These are phyloP conservation scores for Tuctoria greenei DNA, from an alignment of 176 grass and related monocot genomes.

Conservation along the genomic window DNA sequence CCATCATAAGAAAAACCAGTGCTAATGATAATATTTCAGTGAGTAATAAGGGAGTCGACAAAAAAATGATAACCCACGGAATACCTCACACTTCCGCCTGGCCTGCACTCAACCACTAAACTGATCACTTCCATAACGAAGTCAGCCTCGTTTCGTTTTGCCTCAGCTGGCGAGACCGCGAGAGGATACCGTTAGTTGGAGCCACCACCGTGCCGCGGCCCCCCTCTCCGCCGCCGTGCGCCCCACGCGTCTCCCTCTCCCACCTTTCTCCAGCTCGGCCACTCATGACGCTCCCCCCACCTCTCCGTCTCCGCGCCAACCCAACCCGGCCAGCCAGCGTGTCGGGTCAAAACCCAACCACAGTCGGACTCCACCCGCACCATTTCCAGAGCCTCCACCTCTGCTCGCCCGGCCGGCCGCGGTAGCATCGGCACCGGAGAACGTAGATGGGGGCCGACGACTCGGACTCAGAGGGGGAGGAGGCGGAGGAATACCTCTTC, in stretches of 20 bases:
- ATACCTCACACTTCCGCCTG: too few species aligned
- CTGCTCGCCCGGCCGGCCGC: background rate
- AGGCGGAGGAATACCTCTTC: conserved; percentile 72
- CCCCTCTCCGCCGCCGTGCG: conserved; percentile 12
- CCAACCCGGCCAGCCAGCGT: conserved; percentile 7
- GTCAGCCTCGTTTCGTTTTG: too few species aligned
- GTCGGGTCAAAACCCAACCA: conserved; percentile 45
- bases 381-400: conserved; percentile 3
- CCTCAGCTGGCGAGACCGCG: too few species aligned
- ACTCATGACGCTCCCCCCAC: conserved; percentile 9
- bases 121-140: too few species aligned
- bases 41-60: too few species aligned
- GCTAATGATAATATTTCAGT: too few species aligned
- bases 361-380: conserved; percentile 4
- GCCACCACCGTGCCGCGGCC: too few species aligned
- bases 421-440: too few species aligned
- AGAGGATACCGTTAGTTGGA: too few species aligned
- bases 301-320: background rate
- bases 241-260: conserved; percentile 21
- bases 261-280: background rate
- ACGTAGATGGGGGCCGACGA: conserved; percentile 55
- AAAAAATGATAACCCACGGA: too few species aligned
- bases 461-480: conserved; percentile 55
- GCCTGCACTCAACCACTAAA: too few species aligned
- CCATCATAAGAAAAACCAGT: too few species aligned